These are phyloP conservation scores for Boeremia exigua DNA, from an alignment of 2,329 filamentous ascomycete genomes.

Conservation along the genomic window DNA sequence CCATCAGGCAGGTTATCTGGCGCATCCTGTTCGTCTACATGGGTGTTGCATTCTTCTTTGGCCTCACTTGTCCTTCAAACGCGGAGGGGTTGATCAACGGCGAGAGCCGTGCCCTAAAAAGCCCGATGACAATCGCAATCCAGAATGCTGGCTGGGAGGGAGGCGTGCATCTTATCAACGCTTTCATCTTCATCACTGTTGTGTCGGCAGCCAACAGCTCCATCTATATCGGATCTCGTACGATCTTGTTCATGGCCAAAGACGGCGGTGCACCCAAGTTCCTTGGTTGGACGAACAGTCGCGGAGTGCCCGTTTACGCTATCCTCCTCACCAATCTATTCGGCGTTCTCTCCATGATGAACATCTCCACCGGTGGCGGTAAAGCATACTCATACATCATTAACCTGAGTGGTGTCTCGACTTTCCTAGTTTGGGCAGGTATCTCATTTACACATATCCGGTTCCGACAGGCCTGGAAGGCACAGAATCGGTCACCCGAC, in stretches of 20 bases:
- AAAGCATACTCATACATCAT: conserved; percentile 73
- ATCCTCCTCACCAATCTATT: conserved; percentile 73
- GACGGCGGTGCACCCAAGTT: conserved; percentile 73
- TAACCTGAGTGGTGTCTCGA: conserved; percentile 72
- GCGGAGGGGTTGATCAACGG: conserved; percentile 68
- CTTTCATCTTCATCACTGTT: conserved; percentile 67
- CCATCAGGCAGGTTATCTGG: conserved; percentile 55
- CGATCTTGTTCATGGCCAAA: conserved; percentile 77
- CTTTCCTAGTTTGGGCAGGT: conserved; percentile 73
- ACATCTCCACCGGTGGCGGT: conserved; percentile 69
- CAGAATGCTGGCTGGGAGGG: conserved; percentile 75
- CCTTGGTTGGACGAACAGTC: conserved; percentile 69
- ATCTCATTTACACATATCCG: conserved; percentile 76
- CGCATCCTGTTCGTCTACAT: conserved; percentile 55
- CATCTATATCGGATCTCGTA: conserved; percentile 79
- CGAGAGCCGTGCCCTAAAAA: conserved; percentile 68
- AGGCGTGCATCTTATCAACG: conserved; percentile 78
- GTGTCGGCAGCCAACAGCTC: conserved; percentile 67
- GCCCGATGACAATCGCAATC: conserved; percentile 56
- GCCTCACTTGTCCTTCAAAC: conserved; percentile 74
- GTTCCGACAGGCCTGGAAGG: conserved; percentile 68
- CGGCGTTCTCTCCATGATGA: conserved; percentile 77
- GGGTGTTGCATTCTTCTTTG: conserved; percentile 53
- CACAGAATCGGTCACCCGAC: conserved; percentile 43
- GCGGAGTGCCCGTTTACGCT: conserved; percentile 66